These are phyloP conservation scores for Fusarium chlamydosporum DNA, from an alignment of 2,329 filamentous ascomycete species.

Conservation along the genomic window DNA sequence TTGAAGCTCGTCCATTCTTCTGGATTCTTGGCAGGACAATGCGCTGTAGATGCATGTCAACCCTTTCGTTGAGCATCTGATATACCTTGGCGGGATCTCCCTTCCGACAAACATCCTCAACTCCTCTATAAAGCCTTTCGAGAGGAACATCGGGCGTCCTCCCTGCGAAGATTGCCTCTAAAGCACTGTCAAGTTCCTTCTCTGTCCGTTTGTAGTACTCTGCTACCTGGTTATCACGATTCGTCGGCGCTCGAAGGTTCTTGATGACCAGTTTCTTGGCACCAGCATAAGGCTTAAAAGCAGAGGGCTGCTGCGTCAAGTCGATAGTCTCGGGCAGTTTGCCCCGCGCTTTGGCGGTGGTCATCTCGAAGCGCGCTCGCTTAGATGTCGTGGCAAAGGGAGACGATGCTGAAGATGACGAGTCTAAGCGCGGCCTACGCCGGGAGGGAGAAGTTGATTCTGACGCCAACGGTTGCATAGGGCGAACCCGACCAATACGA, in stretches of 20 bases:
- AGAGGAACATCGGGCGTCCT: conserved; percentile 77
- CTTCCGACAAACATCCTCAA: conserved; percentile 91
- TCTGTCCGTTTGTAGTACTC: conserved; percentile 84
- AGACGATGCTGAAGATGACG: conserved; percentile 53
- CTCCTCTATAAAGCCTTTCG: conserved; percentile 89
- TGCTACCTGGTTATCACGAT: conserved; percentile 72
- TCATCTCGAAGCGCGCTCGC: conserved; percentile 55
- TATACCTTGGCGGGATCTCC: conserved; percentile 79
- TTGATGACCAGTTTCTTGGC: conserved; percentile 93
- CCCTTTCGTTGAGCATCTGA: conserved; percentile 74
- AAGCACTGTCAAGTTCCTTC: conserved; percentile 78
- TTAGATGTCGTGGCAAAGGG: conserved; percentile 49
- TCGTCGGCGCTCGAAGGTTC: conserved; percentile 80
- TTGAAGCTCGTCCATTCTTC: conserved; percentile 64
- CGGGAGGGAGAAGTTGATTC: conserved; percentile 55
- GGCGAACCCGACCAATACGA: conserved; percentile 27
- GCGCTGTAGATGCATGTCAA: conserved; percentile 76
- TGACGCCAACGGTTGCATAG: conserved; percentile 55
- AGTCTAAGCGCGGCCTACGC: conserved; percentile 57
- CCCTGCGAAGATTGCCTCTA: conserved; percentile 79
- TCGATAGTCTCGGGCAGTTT: conserved; percentile 59
- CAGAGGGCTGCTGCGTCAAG: conserved; percentile 54
- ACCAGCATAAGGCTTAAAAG: conserved; percentile 80
- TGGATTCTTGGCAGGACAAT: conserved; percentile 70
- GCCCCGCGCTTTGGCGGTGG: conserved; percentile 57